phyloP scores from a whole-genome alignment of 2,329 filamentous ascomycete genomes.

The Stachybotrys chlorohalonatus region DNA sequence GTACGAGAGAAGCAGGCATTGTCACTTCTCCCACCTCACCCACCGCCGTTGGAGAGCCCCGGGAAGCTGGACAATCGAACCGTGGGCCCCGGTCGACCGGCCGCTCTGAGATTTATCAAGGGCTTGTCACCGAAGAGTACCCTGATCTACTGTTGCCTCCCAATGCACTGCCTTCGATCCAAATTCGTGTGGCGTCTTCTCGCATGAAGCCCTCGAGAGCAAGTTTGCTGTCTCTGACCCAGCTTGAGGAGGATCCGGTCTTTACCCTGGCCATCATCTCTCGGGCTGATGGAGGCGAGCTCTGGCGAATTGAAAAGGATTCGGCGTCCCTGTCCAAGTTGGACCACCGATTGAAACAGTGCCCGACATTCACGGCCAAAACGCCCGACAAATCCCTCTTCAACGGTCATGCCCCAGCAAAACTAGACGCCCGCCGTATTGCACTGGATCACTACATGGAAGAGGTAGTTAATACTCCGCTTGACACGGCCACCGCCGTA shows the following conservation, averaged over 20 bases:
- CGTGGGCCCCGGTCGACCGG: conserved; percentile 28
- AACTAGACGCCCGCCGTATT: conserved; percentile 75
- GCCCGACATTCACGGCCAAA: conserved; percentile 61
- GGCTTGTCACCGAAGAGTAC: conserved; percentile 76
- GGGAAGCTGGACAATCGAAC: conserved; percentile 8
- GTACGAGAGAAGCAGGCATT: neutral
- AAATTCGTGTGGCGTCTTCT: conserved; percentile 83
- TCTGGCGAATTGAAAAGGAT: conserved; percentile 95
- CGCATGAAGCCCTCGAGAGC: conserved; percentile 87
- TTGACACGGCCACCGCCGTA: conserved; percentile 68
- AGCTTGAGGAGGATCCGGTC: conserved; percentile 83
- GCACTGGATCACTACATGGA: conserved; percentile 83
- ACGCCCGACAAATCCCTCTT: conserved; percentile 83
- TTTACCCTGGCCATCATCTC: conserved; percentile 84
- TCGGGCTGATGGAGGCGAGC: conserved; percentile 63
- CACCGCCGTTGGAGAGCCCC: neutral
- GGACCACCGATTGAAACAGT: conserved; percentile 71
- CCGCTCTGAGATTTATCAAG: conserved; percentile 56
- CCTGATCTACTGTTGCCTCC: conserved; percentile 79
- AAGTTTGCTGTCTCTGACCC: conserved; percentile 71
- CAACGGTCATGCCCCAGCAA: conserved; percentile 84
- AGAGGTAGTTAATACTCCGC: conserved; percentile 69
- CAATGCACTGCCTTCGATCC: conserved; percentile 78
- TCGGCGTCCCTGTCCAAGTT: conserved; percentile 71
- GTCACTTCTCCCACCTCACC: neutral